Evolutionary conservation across 2,329 filamentous ascomycete species (phyloP).

Genomic region (Gnomoniopsis sp.): DNA sequence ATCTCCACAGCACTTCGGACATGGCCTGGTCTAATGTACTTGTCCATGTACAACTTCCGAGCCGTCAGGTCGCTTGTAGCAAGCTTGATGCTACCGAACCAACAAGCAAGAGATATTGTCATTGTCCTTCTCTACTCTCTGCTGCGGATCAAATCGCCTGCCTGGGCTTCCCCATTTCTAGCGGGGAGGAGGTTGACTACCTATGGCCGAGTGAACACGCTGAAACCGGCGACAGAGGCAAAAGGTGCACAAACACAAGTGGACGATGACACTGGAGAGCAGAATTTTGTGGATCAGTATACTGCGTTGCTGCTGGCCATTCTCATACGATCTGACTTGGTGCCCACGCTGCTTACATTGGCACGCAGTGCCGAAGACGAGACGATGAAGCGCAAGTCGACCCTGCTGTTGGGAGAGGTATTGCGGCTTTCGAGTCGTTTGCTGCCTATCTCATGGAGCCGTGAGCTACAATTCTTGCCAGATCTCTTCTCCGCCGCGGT

Average conservation of each 20-base stretch:
- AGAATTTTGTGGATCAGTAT: conserved; percentile 91
- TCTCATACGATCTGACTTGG: conserved; percentile 76
- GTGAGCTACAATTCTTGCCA: conserved; percentile 81
- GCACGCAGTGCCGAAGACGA: conserved; percentile 66
- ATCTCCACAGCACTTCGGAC: conserved; percentile 87
- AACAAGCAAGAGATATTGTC: conserved; percentile 66
- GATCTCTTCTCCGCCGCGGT: conserved; percentile 77
- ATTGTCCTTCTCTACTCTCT: conserved; percentile 80
- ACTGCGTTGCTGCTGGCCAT: conserved; percentile 83
- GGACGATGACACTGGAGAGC: conserved; percentile 66
- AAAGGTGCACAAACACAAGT: conserved; percentile 50
- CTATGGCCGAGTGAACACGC: conserved; percentile 87
- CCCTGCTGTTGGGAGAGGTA: conserved; percentile 84
- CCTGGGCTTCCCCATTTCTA: conserved; percentile 94
- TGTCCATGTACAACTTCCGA: conserved; percentile 85
- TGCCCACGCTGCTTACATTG: conserved; percentile 59
- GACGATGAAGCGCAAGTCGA: conserved; percentile 80
- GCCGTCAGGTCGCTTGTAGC: conserved; percentile 75
- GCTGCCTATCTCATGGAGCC: conserved; percentile 77
- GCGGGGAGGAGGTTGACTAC: conserved; percentile 91
- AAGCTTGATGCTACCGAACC: conserved; percentile 58
- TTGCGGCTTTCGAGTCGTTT: conserved; percentile 85
- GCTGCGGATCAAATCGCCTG: conserved; percentile 84
- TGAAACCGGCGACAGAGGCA: conserved; percentile 57
- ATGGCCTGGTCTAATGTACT: conserved; percentile 86